Percentiles rank a stretch among this genome's conserved stretches.
Evolutionary conservation across 257 asterid genomes (phyloP).

Genomic region (Penstemon barbatus): DNA sequence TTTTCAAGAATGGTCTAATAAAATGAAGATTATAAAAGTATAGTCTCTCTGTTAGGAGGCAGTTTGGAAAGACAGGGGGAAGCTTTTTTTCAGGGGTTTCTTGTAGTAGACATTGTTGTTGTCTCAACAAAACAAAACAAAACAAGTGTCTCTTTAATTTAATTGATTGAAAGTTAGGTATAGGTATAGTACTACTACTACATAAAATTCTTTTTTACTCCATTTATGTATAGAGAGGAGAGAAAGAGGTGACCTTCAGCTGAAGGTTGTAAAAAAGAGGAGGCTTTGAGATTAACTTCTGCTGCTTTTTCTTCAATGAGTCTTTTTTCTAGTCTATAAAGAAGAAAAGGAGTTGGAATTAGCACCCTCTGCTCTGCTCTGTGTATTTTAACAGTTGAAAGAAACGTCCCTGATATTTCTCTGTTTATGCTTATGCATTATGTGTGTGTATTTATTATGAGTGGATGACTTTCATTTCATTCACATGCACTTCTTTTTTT

Average conservation of each 20-base stretch:
- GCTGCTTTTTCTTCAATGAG: no score
- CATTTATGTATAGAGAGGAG: no score
- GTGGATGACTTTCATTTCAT: neutral
- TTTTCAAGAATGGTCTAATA: neutral
- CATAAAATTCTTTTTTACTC: slow-evolving; percentile 21
- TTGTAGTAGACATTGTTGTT: slow-evolving; percentile 23
- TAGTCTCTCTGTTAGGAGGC: slow-evolving; percentile 11
- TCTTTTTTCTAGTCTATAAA: neutral
- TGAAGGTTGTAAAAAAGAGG: neutral
- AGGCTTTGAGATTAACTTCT: no score
- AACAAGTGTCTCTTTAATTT: neutral
- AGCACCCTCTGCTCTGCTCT: slow-evolving; percentile 19
- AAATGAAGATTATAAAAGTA: neutral
- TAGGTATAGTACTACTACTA: neutral
- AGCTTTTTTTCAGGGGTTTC: slow-evolving; percentile 25
- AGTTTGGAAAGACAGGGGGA: slow-evolving; percentile 30
- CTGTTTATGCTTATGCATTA: neutral
- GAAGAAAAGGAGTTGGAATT: slow-evolving; percentile 24
- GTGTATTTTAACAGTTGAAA: slow-evolving; percentile 32
- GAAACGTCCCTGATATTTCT: slow-evolving; percentile 23
- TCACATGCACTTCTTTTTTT: slow-evolving; percentile 14
- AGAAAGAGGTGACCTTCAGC: no score
- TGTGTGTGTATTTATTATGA: neutral
- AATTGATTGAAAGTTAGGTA: slow-evolving; percentile 11
- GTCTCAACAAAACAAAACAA: neutral